Conservation (phyloP, 352 stramenopile genomes). For the Pythium biforme region DNA sequence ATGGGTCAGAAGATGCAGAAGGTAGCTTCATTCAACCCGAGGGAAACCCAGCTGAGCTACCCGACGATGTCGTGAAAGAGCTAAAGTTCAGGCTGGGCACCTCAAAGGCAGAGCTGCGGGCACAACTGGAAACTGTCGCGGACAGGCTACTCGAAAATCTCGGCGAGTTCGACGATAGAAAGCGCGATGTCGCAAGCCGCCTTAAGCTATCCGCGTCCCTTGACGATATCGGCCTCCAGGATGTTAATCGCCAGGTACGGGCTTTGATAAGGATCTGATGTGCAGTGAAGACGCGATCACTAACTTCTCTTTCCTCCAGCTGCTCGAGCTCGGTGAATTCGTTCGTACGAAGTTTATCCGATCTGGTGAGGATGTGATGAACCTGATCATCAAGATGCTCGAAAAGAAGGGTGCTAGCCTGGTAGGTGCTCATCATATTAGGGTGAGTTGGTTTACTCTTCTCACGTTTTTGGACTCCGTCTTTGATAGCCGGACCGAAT, state of each 20-base stretch:
- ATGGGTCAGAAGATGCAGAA: constrained; percentile 53
- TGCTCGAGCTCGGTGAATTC: constrained; percentile 28
- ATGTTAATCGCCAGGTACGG: constrained; percentile 23
- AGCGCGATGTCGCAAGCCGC: constrained; percentile 23
- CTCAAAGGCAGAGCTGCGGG: constrained; percentile 33
- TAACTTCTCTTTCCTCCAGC: not conserved
- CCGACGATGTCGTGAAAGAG: constrained; percentile 69
- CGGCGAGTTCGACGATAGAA: constrained; percentile 35
- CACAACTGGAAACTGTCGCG: constrained; percentile 34
- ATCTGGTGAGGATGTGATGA: constrained; percentile 72
- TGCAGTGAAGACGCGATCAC: not conserved
- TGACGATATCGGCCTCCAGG: constrained; percentile 27
- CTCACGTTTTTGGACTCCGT: not conserved
- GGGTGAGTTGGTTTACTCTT: not conserved
- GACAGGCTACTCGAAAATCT: constrained; percentile 45
- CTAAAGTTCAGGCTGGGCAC: constrained; percentile 53
- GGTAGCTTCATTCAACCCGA: constrained; percentile 83
- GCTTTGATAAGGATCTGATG: not conserved
- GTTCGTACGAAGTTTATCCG: constrained; percentile 54
- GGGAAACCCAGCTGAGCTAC: constrained; percentile 67
- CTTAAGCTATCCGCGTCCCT: constrained; percentile 28
- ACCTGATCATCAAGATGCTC: constrained; percentile 50
- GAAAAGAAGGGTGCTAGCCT: constrained; percentile 36
- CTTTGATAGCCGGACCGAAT: constrained; percentile 28
- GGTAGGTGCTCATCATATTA: constrained; percentile 29